These are phyloP conservation scores for Talaromyces nanjingensis DNA, from an alignment of 495 filamentous ascomycete species.

Conservation along the genomic window DNA sequence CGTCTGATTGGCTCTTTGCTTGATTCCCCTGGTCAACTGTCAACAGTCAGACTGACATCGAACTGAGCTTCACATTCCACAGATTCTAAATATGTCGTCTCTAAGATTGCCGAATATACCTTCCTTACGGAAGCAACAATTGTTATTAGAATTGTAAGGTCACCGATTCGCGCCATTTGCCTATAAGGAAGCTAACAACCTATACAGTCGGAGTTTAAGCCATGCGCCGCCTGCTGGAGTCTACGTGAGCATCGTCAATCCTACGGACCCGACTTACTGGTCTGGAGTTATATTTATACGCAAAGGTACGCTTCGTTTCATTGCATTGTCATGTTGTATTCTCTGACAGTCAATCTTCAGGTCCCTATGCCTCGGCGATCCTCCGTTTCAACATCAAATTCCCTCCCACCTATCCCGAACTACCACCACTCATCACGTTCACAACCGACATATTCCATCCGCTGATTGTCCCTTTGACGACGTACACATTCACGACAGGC, in stretches of 20 bases:
- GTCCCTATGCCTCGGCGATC: conserved; percentile 81
- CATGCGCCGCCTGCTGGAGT: conserved; percentile 74
- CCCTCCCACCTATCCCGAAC: conserved; percentile 67
- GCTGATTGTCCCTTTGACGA: conserved; percentile 80
- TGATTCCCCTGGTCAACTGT: neutral
- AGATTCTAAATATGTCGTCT: conserved; percentile 28
- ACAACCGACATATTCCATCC: conserved; percentile 91
- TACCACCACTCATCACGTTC: conserved; percentile 81
- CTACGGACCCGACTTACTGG: conserved; percentile 75
- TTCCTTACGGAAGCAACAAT: conserved; percentile 54
- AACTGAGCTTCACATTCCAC: neutral
- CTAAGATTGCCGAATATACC: conserved; percentile 35
- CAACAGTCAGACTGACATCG: neutral
- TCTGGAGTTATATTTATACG: conserved; percentile 85
- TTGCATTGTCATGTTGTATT: neutral
- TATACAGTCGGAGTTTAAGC: conserved; percentile 67
- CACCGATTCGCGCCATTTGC: neutral
- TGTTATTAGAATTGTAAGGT: conserved; percentile 70
- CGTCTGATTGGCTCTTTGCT: neutral
- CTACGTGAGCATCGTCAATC: conserved; percentile 70
- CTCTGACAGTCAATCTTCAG: conserved; percentile 29
- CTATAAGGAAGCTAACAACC: neutral
- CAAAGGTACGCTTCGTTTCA: conserved; percentile 48
- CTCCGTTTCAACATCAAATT: conserved; percentile 88
- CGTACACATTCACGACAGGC: conserved; percentile 79